phyloP scores from a whole-genome alignment of 176 grass and related monocot species.

The Paspalum notatum region DNA sequence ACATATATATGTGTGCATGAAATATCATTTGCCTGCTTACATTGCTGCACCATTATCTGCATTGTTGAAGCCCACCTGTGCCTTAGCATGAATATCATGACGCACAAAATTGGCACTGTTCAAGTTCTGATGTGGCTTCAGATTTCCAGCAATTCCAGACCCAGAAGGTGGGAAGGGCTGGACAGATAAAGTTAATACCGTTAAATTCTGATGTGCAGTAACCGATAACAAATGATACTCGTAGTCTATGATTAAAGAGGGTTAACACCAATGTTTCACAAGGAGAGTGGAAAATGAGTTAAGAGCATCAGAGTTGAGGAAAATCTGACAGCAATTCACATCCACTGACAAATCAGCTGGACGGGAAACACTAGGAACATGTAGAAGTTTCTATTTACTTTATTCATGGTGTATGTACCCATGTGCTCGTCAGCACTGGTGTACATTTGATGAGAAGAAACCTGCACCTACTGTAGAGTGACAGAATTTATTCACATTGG shows the following conservation, averaged over 20 bases:
- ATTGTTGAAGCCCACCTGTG: neutral
- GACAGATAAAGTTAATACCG: neutral
- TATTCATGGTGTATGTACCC: neutral
- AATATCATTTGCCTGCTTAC: slow-evolving; percentile 14
- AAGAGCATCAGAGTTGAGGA: slow-evolving; percentile 4
- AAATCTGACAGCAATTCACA: neutral
- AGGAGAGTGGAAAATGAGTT: neutral
- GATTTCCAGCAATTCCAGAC: neutral
- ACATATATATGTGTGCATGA: neutral
- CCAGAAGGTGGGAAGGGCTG: slow-evolving; percentile 13
- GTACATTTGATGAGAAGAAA: neutral
- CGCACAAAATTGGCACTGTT: neutral
- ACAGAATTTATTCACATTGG: neutral
- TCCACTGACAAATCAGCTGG: neutral
- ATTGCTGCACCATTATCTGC: neutral
- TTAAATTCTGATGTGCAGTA: slow-evolving; percentile 13
- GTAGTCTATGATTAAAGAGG: slow-evolving; percentile 2
- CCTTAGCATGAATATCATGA: neutral
- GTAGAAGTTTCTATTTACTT: neutral
- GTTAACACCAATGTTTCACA: neutral
- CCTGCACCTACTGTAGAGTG: neutral
- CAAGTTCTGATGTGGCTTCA: neutral
- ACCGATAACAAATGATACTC: neutral
- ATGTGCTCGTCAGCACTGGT: neutral
- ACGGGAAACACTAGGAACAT: neutral